Conservation (phyloP, 192 early-diverging fungal genomes). For the Backusella westeae region DNA sequence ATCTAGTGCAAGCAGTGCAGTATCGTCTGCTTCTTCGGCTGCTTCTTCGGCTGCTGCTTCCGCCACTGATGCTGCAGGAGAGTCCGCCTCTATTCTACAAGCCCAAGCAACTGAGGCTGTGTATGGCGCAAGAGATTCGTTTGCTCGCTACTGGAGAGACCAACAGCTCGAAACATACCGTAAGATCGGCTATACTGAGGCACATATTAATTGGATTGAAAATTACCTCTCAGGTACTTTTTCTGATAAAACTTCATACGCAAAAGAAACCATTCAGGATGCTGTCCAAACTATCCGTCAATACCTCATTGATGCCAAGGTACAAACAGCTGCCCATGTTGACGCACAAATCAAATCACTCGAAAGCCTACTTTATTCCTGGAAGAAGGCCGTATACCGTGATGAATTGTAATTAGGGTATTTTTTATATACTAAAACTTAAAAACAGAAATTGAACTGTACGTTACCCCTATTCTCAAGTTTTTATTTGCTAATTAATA, state of each 20-base stretch:
- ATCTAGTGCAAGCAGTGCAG: background rate
- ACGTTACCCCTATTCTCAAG: background rate
- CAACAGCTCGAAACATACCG: background rate
- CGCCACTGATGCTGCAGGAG: conserved; percentile 15
- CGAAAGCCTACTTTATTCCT: background rate
- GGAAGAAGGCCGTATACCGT: conserved; percentile 8
- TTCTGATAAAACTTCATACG: conserved; percentile 7
- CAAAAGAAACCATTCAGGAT: conserved; percentile 7
- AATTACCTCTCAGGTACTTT: conserved; percentile 12
- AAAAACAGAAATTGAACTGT: background rate
- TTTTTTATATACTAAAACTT: background rate
- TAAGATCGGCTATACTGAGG: conserved; percentile 24
- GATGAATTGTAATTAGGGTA: conserved; percentile 16
- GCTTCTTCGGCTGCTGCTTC: conserved; percentile 14
- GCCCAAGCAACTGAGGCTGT: conserved; percentile 18
- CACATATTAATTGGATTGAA: conserved; percentile 25
- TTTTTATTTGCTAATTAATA: background rate
- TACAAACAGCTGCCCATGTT: conserved; percentile 8
- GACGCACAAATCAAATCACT: conserved; percentile 14
- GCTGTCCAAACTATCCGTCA: conserved; percentile 10
- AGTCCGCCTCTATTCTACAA: background rate
- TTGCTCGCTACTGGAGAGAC: conserved; percentile 13
- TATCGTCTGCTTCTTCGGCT: background rate
- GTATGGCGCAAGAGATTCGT: background rate
- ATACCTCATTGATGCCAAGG: conserved; percentile 13